Evolutionary conservation across 805 yeast genomes (phyloP).

Genomic region (Candida vartiovaarae): DNA sequence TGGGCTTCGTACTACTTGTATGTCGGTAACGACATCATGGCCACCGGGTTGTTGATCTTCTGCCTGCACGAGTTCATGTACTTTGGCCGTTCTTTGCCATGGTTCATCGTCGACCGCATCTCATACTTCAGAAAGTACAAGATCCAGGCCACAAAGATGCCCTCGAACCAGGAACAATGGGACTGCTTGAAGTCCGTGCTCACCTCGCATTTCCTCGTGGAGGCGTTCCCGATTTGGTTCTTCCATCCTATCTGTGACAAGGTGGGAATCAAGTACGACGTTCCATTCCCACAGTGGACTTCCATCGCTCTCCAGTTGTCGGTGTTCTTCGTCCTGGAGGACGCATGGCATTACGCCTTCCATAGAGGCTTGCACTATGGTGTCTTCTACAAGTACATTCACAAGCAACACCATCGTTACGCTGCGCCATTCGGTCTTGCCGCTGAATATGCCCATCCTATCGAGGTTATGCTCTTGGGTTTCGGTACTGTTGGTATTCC

Average conservation of each 20-base stretch:
- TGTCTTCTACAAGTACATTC: slow-evolving; percentile 83
- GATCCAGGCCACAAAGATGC: slow-evolving; percentile 81
- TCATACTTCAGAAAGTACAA: slow-evolving; percentile 84
- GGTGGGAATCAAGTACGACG: slow-evolving; percentile 68
- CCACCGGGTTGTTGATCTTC: slow-evolving; percentile 86
- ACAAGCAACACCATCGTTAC: slow-evolving; percentile 95
- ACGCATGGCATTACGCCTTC: slow-evolving; percentile 95
- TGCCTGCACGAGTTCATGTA: slow-evolving; percentile 80
- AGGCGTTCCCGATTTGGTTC: slow-evolving; percentile 94
- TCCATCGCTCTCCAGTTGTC: slow-evolving; percentile 61
- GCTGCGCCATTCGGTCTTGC: slow-evolving; percentile 97
- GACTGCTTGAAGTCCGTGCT: slow-evolving; percentile 83
- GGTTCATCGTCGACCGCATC: slow-evolving; percentile 81
- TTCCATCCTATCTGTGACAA: slow-evolving; percentile 88
- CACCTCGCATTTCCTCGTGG: slow-evolving; percentile 83
- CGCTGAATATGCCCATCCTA: slow-evolving; percentile 98
- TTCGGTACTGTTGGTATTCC: slow-evolving; percentile 97
- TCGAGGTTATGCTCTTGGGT: slow-evolving; percentile 85
- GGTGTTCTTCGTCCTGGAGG: slow-evolving; percentile 80
- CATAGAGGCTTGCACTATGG: slow-evolving; percentile 89
- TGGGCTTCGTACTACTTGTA: slow-evolving; percentile 91
- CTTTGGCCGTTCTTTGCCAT: slow-evolving; percentile 88
- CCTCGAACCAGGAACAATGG: slow-evolving; percentile 81
- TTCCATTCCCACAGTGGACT: slow-evolving; percentile 73
- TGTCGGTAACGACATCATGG: slow-evolving; percentile 80